Evolutionary conservation across 306 rosid genomes (phyloP).

Genomic region (Fagus sylvatica): DNA sequence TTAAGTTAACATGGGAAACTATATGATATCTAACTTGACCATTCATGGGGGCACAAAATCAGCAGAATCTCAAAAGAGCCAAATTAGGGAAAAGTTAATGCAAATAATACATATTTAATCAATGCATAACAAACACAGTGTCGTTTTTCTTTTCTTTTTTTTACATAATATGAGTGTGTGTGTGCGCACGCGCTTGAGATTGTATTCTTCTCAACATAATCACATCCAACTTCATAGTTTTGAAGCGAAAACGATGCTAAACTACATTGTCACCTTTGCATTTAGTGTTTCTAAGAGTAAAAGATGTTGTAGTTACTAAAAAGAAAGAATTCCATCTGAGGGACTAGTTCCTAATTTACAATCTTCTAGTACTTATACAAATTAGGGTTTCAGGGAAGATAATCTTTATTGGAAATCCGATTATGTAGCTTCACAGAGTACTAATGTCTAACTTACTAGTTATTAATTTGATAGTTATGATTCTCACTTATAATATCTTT

Average conservation of each 20-base stretch:
- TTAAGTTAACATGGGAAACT: conserved; percentile 21
- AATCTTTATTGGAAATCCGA: not conserved
- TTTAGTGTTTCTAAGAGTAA: not conserved
- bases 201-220: not conserved
- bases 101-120: conserved; percentile 17
- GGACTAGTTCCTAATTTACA: not conserved
- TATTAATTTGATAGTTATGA: not conserved
- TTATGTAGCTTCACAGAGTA: not conserved
- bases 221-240: conserved; percentile 1
- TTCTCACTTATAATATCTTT: not conserved
- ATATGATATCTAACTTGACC: conserved; percentile 40
- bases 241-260: conserved; percentile 1
- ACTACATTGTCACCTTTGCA: not conserved
- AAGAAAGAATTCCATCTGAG: not conserved
- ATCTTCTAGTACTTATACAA: not conserved
- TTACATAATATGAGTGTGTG: not conserved
- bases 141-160: conserved; percentile 20
- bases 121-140: conserved; percentile 22
- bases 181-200: not conserved
- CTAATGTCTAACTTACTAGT: not conserved
- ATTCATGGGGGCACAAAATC: conserved; percentile 44
- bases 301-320: not conserved
- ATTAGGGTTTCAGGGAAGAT: not conserved
- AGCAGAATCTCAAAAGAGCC: conserved; percentile 45
- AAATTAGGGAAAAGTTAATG: conserved; percentile 35